Conservation (phyloP, 495 filamentous ascomycete genomes). For the Trichoderma gamsii region DNA sequence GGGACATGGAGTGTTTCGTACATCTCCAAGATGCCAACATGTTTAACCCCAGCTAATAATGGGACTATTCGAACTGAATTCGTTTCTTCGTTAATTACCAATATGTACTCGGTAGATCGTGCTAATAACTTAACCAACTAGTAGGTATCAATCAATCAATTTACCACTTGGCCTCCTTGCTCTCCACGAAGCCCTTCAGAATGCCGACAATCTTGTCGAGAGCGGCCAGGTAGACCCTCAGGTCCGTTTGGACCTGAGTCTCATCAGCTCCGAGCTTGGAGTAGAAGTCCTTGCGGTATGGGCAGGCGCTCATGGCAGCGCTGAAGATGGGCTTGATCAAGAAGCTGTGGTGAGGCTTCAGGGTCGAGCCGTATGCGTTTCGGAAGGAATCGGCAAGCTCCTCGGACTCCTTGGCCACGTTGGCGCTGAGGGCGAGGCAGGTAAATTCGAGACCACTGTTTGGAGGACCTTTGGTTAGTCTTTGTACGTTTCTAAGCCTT, state of each 20-base stretch:
- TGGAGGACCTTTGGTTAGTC: background rate
- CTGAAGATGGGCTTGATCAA: slow-evolving; percentile 83
- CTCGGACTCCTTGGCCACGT: slow-evolving; percentile 55
- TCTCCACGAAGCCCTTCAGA: slow-evolving; percentile 64
- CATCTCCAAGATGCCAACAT: slow-evolving; percentile 11
- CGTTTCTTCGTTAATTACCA: slow-evolving; percentile 3
- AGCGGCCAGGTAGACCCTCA: slow-evolving; percentile 64
- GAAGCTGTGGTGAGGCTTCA: slow-evolving; percentile 86
- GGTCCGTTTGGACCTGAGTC: slow-evolving; percentile 51
- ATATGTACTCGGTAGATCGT: slow-evolving; percentile 9
- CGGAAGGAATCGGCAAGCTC: slow-evolving; percentile 87
- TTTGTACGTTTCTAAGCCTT: background rate
- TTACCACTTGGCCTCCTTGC: slow-evolving; percentile 68
- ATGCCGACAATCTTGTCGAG: slow-evolving; percentile 69
- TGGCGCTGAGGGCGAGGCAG: slow-evolving; percentile 70
- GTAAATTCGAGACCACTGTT: slow-evolving; percentile 88
- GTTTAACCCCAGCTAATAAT: background rate
- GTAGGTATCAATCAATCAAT: background rate
- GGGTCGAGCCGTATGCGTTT: slow-evolving; percentile 70
- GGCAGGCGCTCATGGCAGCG: slow-evolving; percentile 85
- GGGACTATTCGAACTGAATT: background rate
- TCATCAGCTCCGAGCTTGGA: slow-evolving; percentile 68
- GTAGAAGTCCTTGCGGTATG: slow-evolving; percentile 89
- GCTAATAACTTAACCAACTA: background rate
- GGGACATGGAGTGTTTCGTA: background rate